A percentile compares a stretch with the other conserved stretches of the same genome.
Conservation (phyloP, 352 stramenopile genomes). For the Detonula confervacea region DNA sequence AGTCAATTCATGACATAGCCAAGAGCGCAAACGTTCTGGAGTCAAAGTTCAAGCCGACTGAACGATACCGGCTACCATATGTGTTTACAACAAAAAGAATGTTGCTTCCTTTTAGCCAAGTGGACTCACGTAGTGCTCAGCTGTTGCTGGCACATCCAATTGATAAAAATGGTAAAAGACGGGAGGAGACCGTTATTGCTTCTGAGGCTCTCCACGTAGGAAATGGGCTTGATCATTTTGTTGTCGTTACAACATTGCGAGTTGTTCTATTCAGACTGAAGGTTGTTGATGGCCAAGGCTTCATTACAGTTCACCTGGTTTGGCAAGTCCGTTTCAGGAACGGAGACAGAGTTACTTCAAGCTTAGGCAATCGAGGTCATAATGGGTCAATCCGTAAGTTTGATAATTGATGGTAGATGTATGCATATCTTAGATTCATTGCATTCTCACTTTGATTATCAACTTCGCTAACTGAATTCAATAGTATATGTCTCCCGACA, state of each 20-base stretch:
- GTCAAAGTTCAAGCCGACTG: slow-evolving; percentile 66
- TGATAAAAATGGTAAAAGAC: slow-evolving; percentile 64
- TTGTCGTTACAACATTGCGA: slow-evolving; percentile 76
- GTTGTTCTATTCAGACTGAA: slow-evolving; percentile 79
- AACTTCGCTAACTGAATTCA: no score
- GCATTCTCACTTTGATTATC: no score
- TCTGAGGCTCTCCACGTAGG: slow-evolving; percentile 75
- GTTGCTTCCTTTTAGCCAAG: slow-evolving; percentile 73
- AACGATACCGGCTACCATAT: slow-evolving; percentile 78
- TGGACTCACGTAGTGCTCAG: slow-evolving; percentile 67
- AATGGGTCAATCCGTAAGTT: slow-evolving; percentile 62
- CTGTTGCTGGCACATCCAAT: slow-evolving; percentile 70
- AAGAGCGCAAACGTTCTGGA: slow-evolving; percentile 84
- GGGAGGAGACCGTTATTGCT: slow-evolving; percentile 70
- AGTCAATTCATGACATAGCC: slow-evolving; percentile 82
- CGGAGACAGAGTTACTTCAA: slow-evolving; percentile 53
- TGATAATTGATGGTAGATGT: no score
- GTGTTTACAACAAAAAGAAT: slow-evolving; percentile 75
- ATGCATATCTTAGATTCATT: no score
- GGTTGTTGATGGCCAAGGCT: slow-evolving; percentile 60
- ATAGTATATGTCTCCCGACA: slow-evolving; percentile 49
- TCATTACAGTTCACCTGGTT: slow-evolving; percentile 56
- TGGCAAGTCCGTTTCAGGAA: slow-evolving; percentile 74
- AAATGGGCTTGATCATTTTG: slow-evolving; percentile 77
- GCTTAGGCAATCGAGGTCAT: slow-evolving; percentile 70